phyloP scores from a whole-genome alignment of 192 early-diverging fungal genomes.

The Glomus cerebriforme region DNA sequence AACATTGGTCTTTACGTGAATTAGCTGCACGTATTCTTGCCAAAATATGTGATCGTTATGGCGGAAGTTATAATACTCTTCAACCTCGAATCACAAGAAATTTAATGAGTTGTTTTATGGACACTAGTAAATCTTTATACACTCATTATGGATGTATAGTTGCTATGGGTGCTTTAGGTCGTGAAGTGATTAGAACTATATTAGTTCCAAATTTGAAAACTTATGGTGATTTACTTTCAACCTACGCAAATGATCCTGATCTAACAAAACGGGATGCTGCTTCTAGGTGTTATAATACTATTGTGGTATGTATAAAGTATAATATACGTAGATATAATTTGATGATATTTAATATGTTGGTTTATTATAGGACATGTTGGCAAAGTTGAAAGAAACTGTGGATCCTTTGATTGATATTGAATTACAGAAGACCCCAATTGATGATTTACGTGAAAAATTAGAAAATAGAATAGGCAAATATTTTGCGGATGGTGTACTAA shows the following conservation, averaged over 20 bases:
- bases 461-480: slow-evolving; percentile 12
- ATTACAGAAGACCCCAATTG: neutral
- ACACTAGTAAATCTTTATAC: slow-evolving; percentile 76
- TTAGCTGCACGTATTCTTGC: slow-evolving; percentile 75
- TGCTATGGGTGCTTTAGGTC: slow-evolving; percentile 75
- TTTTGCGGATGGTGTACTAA: slow-evolving; percentile 12
- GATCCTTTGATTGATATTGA: neutral
- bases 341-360: slow-evolving; percentile 9
- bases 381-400: slow-evolving; percentile 13
- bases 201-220: slow-evolving; percentile 77
- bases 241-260: slow-evolving; percentile 33
- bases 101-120: slow-evolving; percentile 86
- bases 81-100: slow-evolving; percentile 90
- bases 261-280: slow-evolving; percentile 40
- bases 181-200: slow-evolving; percentile 74
- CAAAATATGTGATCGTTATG: slow-evolving; percentile 75
- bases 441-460: slow-evolving; percentile 26
- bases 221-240: slow-evolving; percentile 50
- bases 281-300: slow-evolving; percentile 46
- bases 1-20: slow-evolving; percentile 85
- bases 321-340: neutral
- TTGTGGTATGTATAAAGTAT: slow-evolving; percentile 45
- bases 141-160: slow-evolving; percentile 90
- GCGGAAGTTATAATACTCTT: slow-evolving; percentile 80
- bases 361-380: slow-evolving; percentile 22